Base-by-base conservation (phyloP, 768 basidiomycete genomes). In the Leucocoprinus leucothites region DNA sequence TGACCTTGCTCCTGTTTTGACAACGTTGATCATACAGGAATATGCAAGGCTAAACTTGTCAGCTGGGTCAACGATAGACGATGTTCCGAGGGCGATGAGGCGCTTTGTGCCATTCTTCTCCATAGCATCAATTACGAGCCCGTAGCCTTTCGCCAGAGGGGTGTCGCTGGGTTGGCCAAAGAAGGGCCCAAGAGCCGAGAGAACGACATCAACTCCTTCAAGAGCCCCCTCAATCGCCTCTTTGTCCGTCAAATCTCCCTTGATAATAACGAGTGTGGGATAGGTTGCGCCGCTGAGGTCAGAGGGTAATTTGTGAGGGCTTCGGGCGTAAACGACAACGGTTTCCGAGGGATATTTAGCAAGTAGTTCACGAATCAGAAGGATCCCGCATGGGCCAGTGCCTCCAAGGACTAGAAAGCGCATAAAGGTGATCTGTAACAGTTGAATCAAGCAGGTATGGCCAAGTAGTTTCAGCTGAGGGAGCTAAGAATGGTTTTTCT, bases 321-420 rank as follows among this genome's bases (percentile, higher is more conserved):
- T 81, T 28, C 87, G 82, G 9, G 79, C 86, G 53, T 81, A 89
- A 51, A 89, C 59, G 56, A 88, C 73, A 58, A 89, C 61, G 3
- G 75, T 71, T 59, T 67, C 62, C 4, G 68, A 64, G 6, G 71
- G 64, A 41, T 70, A 69, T 19, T 69, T 68, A 16, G 69, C 63
- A 16, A 90, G 76, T 4, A 76, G 70, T 62, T 85, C 78, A 49
- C 82, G 76, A 54, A 84, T 74, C 56, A 89, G 72, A 16, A 78
- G 74, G 43, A 79, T 67, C 47, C 88, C 89, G 34, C 69, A 68
- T 13, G 81, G 75, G 1, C 88, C 87, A 2, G 88, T 91, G 21
- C 77, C 84, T 16, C 88, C 89, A n/a, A 91, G 74, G 56, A 90
- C 72, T 51, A 90, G 73, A 54, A 88, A 61, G 22, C 74, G 82